Evolutionary conservation across 2,329 filamentous ascomycete species (phyloP).

Genomic region (Paraphoma sp.): DNA sequence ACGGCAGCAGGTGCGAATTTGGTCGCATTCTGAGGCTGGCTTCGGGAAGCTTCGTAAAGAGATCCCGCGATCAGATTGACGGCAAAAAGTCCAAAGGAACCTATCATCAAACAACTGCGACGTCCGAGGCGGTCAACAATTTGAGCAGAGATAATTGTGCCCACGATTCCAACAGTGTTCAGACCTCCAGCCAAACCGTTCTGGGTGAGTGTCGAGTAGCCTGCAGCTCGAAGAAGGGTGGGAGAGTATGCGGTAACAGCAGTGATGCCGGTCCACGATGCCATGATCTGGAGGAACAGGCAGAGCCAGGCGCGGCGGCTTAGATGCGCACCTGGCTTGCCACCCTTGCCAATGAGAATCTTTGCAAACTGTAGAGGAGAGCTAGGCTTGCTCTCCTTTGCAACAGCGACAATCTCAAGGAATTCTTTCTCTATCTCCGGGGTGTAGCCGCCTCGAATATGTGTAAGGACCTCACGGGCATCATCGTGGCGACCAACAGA

Average conservation of each 20-base stretch:
- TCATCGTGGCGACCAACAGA: conserved; percentile 55
- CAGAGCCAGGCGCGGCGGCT: not conserved
- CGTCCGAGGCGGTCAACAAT: conserved; percentile 8
- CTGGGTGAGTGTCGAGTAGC: conserved; percentile 49
- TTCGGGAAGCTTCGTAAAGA: conserved; percentile 13
- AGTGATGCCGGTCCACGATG: conserved; percentile 6
- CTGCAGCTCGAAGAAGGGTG: conserved; percentile 21
- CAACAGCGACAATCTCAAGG: conserved; percentile 2
- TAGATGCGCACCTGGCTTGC: conserved; percentile 1
- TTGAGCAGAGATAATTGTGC: conserved; percentile 2
- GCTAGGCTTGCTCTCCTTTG: conserved; percentile 4
- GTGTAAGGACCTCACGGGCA: conserved; percentile 19
- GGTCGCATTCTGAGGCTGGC: conserved; percentile 2
- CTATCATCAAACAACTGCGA: conserved; percentile 1
- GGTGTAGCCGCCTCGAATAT: conserved; percentile 5
- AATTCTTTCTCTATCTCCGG: conserved; percentile 3
- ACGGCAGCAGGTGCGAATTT: conserved; percentile 4
- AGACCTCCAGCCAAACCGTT: conserved; percentile 59
- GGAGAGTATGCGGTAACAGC: conserved; percentile 3
- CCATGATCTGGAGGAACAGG: conserved; percentile 2
- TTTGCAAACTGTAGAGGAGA: conserved; percentile 1
- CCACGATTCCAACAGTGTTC: conserved; percentile 41
- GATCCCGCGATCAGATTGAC: conserved; percentile 40
- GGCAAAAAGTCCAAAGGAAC: conserved; percentile 3
- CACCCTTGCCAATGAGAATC: not conserved